Evolutionary conservation across 1,284 basidiomycete genomes (phyloP).

Genomic region (Malassezia sp.): DNA sequence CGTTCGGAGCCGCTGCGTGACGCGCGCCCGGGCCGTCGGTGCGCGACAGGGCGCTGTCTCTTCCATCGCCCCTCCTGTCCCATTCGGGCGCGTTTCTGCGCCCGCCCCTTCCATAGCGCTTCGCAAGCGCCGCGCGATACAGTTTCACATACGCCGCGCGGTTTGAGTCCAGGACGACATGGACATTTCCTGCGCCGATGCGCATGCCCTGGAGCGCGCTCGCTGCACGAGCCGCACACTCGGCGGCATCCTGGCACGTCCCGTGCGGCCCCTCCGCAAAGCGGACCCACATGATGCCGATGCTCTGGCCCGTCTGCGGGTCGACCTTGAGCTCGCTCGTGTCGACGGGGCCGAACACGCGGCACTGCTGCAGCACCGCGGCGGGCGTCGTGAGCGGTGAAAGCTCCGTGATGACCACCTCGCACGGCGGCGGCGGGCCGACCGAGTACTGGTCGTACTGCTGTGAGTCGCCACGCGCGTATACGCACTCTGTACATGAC

Average conservation of each 20-base stretch:
- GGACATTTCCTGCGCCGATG: constrained; percentile 14
- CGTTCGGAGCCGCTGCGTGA: not conserved
- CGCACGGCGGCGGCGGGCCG: constrained; percentile 55
- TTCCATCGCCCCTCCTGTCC: too few species aligned
- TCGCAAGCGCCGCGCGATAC: constrained; percentile 53
- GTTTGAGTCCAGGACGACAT: constrained; percentile 46
- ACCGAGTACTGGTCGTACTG: constrained; percentile 69
- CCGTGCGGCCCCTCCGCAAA: constrained; percentile 49
- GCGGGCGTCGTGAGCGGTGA: constrained; percentile 61
- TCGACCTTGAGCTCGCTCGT: constrained; percentile 72
- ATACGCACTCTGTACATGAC: constrained; percentile 25
- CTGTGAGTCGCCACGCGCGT: too few species aligned
- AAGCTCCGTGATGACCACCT: constrained; percentile 64
- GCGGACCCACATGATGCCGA: constrained; percentile 71
- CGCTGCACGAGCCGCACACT: constrained; percentile 20
- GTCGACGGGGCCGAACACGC: constrained; percentile 57
- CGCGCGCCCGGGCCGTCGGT: not conserved
- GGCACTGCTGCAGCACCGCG: constrained; percentile 61
- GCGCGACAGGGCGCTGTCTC: too few species aligned
- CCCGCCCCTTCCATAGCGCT: constrained; percentile 28
- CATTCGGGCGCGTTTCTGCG: constrained; percentile 1
- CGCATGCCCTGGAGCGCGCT: constrained; percentile 14
- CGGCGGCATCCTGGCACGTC: constrained; percentile 21
- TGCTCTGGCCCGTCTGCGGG: constrained; percentile 62
- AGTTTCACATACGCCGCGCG: constrained; percentile 47